Base-by-base conservation (phyloP, 257 asterid genomes). In the Thymus mandschuricus region DNA sequence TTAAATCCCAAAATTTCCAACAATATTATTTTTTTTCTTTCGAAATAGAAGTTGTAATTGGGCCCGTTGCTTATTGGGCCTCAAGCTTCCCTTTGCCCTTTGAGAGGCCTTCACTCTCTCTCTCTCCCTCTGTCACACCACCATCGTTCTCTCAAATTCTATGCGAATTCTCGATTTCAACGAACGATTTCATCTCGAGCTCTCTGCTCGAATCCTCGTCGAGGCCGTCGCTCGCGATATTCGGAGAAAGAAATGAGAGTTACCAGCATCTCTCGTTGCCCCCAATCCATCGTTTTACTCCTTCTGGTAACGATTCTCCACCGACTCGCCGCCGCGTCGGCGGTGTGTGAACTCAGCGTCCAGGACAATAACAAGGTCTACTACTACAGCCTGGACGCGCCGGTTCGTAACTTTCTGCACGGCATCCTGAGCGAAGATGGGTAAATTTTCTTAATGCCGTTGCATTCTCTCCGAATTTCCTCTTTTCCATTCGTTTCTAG, bases 391-490 rank as follows among this genome's bases (percentile, higher is more conserved):
- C 82, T 94, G 87, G 83, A 84, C 44, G 73, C 91, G 40, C 88
- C 97, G 29, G 71, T 92, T 64, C 81, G 66, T 54, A 73, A 75
- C 59, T 94, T 80, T 55, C 97, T 96, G 44, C 97, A 94, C 59
- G 99, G 97, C 28, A 79, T 91, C 79, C 92, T 82, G 78, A 89
- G 99, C 78, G 99, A 94, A 89, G 99, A 94, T 78, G 99, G 97
- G 99, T 94, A 88, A 21, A 70, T 60, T 77, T 55, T 71, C 59
- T 27, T 27, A 50, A 43, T 70, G 69, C 73, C 59, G 29, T 64
- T 57, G 60, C 38, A 5, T 48, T 29, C 41, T 29, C 41, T 1
- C 51, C n/a, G 15, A 48, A 15, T 41, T 48, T 55, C 13, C 0
- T 50, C 30, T 11, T 34, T 44, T 50, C 15, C 44, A 49, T 43